These are phyloP conservation scores for Apiospora sp. DNA, from an alignment of 2,329 filamentous ascomycete species.

Conservation along the genomic window DNA sequence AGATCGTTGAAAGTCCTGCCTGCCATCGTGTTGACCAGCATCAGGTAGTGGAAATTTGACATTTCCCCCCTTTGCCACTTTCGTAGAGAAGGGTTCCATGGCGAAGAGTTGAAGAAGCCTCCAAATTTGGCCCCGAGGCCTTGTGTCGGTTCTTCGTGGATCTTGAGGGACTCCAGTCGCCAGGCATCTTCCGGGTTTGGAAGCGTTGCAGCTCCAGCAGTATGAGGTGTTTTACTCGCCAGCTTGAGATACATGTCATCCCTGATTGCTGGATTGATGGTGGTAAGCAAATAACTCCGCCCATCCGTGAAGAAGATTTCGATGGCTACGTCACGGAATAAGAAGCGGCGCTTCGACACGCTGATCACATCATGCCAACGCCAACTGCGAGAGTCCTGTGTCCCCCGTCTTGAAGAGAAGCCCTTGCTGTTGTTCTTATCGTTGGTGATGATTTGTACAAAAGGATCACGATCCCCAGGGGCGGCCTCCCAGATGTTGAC, in stretches of 20 bases:
- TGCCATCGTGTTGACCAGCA: conserved; percentile 98
- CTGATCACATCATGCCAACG: conserved; percentile 94
- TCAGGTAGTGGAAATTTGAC: conserved; percentile 98
- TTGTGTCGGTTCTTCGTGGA: conserved; percentile 65
- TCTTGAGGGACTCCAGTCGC: conserved; percentile 85
- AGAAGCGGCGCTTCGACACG: conserved; percentile 92
- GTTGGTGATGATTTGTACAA: conserved; percentile 90
- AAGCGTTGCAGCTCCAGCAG: conserved; percentile 71
- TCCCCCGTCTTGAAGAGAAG: conserved; percentile 62
- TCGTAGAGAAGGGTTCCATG: conserved; percentile 84
- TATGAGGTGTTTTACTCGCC: conserved; percentile 80
- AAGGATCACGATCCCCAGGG: conserved; percentile 89
- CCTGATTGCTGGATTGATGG: conserved; percentile 74
- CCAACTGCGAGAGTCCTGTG: conserved; percentile 90
- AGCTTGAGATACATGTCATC: conserved; percentile 85
- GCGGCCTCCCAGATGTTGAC: conserved; percentile 96
- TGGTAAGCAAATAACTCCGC: conserved; percentile 90
- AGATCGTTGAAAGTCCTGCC: conserved; percentile 97
- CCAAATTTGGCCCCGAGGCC: conserved; percentile 87
- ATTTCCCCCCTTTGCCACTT: conserved; percentile 94
- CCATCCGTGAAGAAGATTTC: conserved; percentile 98
- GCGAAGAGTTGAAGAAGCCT: conserved; percentile 85
- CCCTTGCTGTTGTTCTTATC: conserved; percentile 68
- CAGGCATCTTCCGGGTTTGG: conserved; percentile 87
- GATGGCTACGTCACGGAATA: conserved; percentile 95